Evolutionary conservation across 306 rosid genomes (phyloP).

Genomic region (Leucaena leucocephala): DNA sequence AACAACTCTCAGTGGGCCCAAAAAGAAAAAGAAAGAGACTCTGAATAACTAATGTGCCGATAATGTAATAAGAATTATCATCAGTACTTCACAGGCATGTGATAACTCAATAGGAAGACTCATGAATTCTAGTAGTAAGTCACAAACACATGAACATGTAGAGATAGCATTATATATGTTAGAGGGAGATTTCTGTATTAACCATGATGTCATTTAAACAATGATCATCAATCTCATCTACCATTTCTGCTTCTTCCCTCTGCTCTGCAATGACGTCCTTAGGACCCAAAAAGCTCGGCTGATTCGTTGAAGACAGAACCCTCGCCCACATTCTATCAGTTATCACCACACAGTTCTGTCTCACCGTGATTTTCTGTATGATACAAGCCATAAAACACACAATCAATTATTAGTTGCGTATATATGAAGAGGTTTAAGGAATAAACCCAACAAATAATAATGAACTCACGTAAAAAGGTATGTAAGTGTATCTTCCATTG

Average conservation of each 20-base stretch:
- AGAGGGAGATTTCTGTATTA: slow-evolving; percentile 31
- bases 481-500: slow-evolving; percentile 86
- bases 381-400: not conserved
- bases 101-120: no score
- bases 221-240: slow-evolving; percentile 26
- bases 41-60: no score
- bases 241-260: slow-evolving; percentile 41
- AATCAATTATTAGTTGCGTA: not conserved
- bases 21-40: no score
- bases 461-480: slow-evolving; percentile 83
- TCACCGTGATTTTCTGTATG: slow-evolving; percentile 77
- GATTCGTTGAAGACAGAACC: slow-evolving; percentile 91
- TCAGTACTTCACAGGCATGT: no score
- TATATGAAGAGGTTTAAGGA: not conserved
- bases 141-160: no score
- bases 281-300: slow-evolving; percentile 73
- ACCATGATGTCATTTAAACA: slow-evolving; percentile 31
- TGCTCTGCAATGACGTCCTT: slow-evolving; percentile 51
- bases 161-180: no score
- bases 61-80: no score
- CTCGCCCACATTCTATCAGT: slow-evolving; percentile 99
- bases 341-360: slow-evolving; percentile 75
- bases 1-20: no score
- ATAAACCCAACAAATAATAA: slow-evolving; percentile 9
- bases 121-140: no score